Percentiles rank a stretch among this genome's conserved stretches.
phyloP scores from a whole-genome alignment of 306 rosid species.

The Trifolium dubium region DNA sequence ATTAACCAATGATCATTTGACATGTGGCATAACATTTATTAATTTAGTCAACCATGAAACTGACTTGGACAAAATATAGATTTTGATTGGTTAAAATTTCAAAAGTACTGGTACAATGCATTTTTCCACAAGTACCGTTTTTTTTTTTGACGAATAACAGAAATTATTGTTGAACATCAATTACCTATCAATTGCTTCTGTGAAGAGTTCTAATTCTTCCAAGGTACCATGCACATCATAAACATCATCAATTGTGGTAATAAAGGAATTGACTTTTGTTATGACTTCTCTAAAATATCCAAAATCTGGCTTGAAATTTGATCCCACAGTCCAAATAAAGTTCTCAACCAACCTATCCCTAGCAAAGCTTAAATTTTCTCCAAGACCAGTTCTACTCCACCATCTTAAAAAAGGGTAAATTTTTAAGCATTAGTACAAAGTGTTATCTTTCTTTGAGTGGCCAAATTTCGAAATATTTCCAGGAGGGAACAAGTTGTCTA shows the following conservation, averaged over 20 bases:
- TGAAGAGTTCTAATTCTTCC: slow-evolving; percentile 23
- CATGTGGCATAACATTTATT: no score
- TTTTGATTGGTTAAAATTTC: no score
- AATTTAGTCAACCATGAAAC: no score
- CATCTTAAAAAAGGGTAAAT: not conserved
- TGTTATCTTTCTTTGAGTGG: no score
- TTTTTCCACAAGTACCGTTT: no score
- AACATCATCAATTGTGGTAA: slow-evolving; percentile 15
- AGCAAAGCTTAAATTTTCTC: not conserved
- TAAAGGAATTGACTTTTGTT: not conserved
- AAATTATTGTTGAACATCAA: not conserved
- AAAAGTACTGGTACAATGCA: no score
- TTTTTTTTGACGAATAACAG: no score
- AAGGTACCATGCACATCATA: slow-evolving; percentile 14
- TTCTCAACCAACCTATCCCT: slow-evolving; percentile 8
- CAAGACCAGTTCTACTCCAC: not conserved
- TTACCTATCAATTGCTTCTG: slow-evolving; percentile 9
- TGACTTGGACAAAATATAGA: no score
- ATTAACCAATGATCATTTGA: no score
- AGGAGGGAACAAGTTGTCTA: no score
- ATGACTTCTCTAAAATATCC: not conserved
- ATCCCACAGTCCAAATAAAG: slow-evolving; percentile 1
- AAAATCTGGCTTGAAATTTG: slow-evolving; percentile 1
- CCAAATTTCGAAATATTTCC: no score
- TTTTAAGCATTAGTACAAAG: not conserved